Evolutionary conservation across 192 early-diverging fungal genomes (phyloP), one percentile per base, ranked within the genome.

Genomic region (Podila epigama): DNA sequence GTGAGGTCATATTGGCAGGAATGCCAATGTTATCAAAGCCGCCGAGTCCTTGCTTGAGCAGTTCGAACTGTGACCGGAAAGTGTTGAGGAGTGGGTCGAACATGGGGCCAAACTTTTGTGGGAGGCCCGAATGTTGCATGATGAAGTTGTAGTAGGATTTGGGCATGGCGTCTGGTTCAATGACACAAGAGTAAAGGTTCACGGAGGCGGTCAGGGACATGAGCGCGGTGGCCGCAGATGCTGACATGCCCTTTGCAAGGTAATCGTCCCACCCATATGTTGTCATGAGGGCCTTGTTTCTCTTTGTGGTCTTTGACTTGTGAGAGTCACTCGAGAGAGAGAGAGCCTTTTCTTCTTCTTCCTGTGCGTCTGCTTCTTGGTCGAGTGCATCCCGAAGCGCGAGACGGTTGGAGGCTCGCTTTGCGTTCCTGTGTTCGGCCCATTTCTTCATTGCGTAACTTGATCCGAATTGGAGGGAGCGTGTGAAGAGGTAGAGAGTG

Each of bases 401-500:
- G 15, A 57, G 66, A 10, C 72, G 60, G 22, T 77, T 55, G 16
- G 50, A 10, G 5, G 70, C 44, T 54, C 72, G 50, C 34, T 63
- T 72, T 29, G 60, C 33, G 36, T 81, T 37, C 27, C 86, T 63
- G 25, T 73, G 57, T 18, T 70, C 70, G 1, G 77, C 79, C 87
- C 85, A 90, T 25, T 83, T 81, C 36, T 87, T 83, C 83, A 92
- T 86, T 27, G 84, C 53, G 85, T 89, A 89, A 36, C 87, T 82
- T 4, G 80, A 78, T 39, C 84, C 84, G 58, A 89, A 90, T 56
- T 92, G 90, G 35, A 87, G 35, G 4, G 86, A 85, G 34, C 91
- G 82, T 9, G 91, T 88, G 31, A 88, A 80, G 40, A 91, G 58
- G 35, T 91, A 91, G 55, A 92, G 67, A 7, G 88, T 85, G 44